Evolutionary conservation across 805 yeast genomes (phyloP), one percentile per base, ranked within the genome.

Genomic region (Torulaspora quercuum): DNA sequence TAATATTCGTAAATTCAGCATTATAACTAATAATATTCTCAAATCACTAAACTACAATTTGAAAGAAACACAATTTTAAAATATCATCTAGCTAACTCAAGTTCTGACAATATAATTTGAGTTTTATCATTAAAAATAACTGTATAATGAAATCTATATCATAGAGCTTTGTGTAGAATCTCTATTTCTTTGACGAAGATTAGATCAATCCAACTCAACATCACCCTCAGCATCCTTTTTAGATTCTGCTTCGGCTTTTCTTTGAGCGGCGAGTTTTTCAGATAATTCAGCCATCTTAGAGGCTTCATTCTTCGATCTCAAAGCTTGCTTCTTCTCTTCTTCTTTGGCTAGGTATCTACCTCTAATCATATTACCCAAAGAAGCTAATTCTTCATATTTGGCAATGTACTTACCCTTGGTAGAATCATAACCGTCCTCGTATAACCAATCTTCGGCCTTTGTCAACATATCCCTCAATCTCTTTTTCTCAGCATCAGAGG

Each of bases 381-480:
- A 76, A 29, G 96, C 95, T 59, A 92, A 80, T 69, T 92, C 98
- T 71, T 92, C 97, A 70, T 88, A 88, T 70, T 85, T 89, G 60
- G 98, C 97, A 68, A 94, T 81, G 75, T 90, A 92, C 65, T 83
- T 86, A 55, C 92, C 98, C 78, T 92, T 89, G 59, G 89, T 75
- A 46, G 97, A 78, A 66, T 92, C 99, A 63, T 85, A 88, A 61
- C 97, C 97, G 40, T 88, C 98, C 46, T 84, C 95, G 68, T 92
- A 92, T 59, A 92, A 78, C 99, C 99, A 92, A 61, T 90, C 96
- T 76, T 92, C 98, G 50, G 97, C 79, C 65, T 80, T 82, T 59
- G 73, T 63, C 62, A 92, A 76, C 74, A 82, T 74, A 44, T 69
- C 83, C 33, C 75, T 64, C 58, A 92, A 74, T 60, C 76, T 83